phyloP scores from a whole-genome alignment of 257 asterid species.

The Lithospermum erythrorhizon region DNA sequence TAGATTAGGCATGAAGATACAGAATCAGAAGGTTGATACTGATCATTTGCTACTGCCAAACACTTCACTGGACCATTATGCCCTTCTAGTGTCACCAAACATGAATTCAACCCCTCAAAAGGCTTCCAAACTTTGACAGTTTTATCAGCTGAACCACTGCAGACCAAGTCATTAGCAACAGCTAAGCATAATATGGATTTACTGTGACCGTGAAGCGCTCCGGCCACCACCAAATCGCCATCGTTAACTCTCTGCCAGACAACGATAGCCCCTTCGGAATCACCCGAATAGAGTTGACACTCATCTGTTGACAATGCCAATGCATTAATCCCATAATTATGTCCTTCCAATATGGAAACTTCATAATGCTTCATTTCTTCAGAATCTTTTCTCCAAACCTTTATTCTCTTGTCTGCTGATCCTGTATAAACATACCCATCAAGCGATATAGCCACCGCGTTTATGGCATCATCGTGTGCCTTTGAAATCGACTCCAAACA shows the following conservation, averaged over 20 bases:
- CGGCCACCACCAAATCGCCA: conserved; percentile 32
- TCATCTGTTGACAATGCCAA: conserved; percentile 46
- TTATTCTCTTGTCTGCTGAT: conserved; percentile 62
- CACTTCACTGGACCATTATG: conserved; percentile 63
- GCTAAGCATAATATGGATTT: conserved; percentile 55
- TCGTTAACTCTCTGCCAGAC: conserved; percentile 35
- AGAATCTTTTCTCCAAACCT: conserved; percentile 38
- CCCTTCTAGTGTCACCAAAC: conserved; percentile 49
- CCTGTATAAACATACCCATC: conserved; percentile 47
- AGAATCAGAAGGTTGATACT: conserved; percentile 18
- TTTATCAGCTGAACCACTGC: conserved; percentile 69
- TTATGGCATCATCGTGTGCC: conserved; percentile 80
- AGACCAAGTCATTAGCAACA: conserved; percentile 32
- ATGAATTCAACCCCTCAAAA: conserved; percentile 30
- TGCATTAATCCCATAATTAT: conserved; percentile 54
- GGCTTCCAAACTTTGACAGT: conserved; percentile 65
- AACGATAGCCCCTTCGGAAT: conserved; percentile 35
- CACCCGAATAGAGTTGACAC: conserved; percentile 44
- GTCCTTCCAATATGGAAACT: conserved; percentile 38
- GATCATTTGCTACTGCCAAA: conserved; percentile 27
- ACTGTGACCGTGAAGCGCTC: conserved; percentile 51
- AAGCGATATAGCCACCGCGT: conserved; percentile 33
- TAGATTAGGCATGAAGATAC: conserved; percentile 31
- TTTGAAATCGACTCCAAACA: conserved; percentile 56
- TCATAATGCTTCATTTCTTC: conserved; percentile 31